Evolutionary conservation across 2,329 filamentous ascomycete genomes (phyloP).

Genomic region (Didymosphaeria variabile): DNA sequence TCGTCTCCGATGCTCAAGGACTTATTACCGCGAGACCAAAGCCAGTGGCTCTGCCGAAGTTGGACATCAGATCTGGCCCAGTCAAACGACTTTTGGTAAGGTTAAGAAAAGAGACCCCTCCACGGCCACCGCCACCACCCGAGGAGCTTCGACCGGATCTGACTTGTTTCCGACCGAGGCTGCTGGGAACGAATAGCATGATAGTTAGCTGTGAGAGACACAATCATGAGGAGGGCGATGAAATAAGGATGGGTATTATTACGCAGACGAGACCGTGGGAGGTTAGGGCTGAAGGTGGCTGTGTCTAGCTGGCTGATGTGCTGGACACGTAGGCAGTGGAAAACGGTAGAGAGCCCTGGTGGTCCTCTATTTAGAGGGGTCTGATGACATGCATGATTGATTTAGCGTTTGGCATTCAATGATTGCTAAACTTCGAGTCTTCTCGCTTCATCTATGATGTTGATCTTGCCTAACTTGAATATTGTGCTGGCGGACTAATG

Average conservation of each 20-base stretch:
- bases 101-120: not conserved
- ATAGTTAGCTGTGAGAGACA: not conserved
- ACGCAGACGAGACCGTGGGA: not conserved
- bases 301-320: not conserved
- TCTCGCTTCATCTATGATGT: not conserved
- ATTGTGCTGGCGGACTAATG: not conserved
- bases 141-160: conserved; percentile 18
- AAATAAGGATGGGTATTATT: not conserved
- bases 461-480: not conserved
- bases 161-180: conserved; percentile 1
- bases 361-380: not conserved
- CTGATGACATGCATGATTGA: not conserved
- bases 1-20: not conserved
- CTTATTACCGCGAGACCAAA: not conserved
- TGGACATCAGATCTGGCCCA: no score
- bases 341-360: not conserved
- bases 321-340: not conserved
- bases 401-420: not conserved
- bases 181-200: not conserved
- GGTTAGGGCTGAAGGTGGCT: not conserved
- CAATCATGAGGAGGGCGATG: not conserved
- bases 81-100: not conserved
- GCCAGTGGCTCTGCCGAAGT: not conserved
- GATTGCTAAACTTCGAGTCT: not conserved
- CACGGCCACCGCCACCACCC: conserved; percentile 18